Evolutionary conservation across 1,284 basidiomycete genomes (phyloP).

Genomic region (Naganishia liquefaciens): DNA sequence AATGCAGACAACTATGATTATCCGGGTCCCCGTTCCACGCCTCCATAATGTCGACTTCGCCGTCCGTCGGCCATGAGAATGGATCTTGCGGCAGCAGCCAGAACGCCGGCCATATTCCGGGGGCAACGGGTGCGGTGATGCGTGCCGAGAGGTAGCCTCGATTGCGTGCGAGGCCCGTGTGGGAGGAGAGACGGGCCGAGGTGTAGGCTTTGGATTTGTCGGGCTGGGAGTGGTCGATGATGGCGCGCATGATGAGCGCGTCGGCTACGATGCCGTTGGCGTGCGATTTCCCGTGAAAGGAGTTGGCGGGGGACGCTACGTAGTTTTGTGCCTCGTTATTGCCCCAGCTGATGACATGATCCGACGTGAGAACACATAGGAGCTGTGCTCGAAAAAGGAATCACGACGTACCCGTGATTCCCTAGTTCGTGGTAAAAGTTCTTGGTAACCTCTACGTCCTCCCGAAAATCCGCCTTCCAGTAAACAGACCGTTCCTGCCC

Average conservation of each 20-base stretch:
- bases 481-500: background rate
- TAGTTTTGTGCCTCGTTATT: constrained; percentile 31
- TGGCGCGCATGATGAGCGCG: constrained; percentile 16
- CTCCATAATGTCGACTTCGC: constrained; percentile 31
- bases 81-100: constrained; percentile 31
- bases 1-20: constrained; percentile 31
- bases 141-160: constrained; percentile 24
- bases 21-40: constrained; percentile 28
- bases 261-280: constrained; percentile 1
- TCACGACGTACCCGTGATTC: constrained; percentile 15
- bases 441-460: background rate
- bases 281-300: constrained; percentile 9
- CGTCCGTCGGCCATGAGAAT: constrained; percentile 27
- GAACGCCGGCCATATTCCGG: constrained; percentile 32
- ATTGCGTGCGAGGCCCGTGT: background rate
- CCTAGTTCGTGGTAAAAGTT: constrained; percentile 22
- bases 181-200: constrained; percentile 22
- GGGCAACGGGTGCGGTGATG: constrained; percentile 23
- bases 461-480: constrained; percentile 18
- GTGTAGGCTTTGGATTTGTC: constrained; percentile 17
- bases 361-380: background rate
- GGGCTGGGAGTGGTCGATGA: constrained; percentile 11
- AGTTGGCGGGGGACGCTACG: constrained; percentile 11
- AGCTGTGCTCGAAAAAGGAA: background rate
- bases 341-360: constrained; percentile 16